These are phyloP conservation scores for Fusarium euwallaceae DNA, from an alignment of 2,329 filamentous ascomycete genomes.

Conservation along the genomic window DNA sequence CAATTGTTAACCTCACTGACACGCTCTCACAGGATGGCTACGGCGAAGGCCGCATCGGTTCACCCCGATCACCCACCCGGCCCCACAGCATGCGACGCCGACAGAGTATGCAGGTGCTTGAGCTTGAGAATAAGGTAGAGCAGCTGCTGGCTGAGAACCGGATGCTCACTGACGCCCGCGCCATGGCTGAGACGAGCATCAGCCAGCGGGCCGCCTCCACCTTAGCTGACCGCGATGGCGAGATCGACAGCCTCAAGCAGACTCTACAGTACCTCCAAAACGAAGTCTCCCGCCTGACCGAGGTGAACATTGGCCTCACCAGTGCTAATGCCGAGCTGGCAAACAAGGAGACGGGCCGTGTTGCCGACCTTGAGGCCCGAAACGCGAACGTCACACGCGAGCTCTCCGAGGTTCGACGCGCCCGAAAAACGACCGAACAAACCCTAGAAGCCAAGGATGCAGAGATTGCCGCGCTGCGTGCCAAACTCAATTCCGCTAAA, in stretches of 20 bases:
- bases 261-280: conserved; percentile 84
- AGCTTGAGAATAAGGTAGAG: conserved; percentile 88
- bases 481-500: conserved; percentile 81
- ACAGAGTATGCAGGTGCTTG: conserved; percentile 96
- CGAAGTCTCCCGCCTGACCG: conserved; percentile 83
- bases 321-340: conserved; percentile 83
- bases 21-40: conserved; percentile 80
- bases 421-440: conserved; percentile 72
- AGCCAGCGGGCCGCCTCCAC: conserved; percentile 76
- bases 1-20: not conserved
- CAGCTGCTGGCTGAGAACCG: conserved; percentile 89
- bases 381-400: conserved; percentile 76
- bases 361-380: conserved; percentile 75
- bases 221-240: conserved; percentile 84
- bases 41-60: conserved; percentile 88
- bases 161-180: conserved; percentile 78
- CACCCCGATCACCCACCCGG: conserved; percentile 91
- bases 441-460: conserved; percentile 84
- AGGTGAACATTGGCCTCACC: conserved; percentile 84
- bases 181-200: conserved; percentile 75
- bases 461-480: conserved; percentile 83
- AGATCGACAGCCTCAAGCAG: conserved; percentile 85
- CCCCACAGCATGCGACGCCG: conserved; percentile 96
- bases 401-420: conserved; percentile 75
- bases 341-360: conserved; percentile 79